Base-by-base conservation (phyloP, 2,329 filamentous ascomycete species). In the Pestalotiopsis sp. region DNA sequence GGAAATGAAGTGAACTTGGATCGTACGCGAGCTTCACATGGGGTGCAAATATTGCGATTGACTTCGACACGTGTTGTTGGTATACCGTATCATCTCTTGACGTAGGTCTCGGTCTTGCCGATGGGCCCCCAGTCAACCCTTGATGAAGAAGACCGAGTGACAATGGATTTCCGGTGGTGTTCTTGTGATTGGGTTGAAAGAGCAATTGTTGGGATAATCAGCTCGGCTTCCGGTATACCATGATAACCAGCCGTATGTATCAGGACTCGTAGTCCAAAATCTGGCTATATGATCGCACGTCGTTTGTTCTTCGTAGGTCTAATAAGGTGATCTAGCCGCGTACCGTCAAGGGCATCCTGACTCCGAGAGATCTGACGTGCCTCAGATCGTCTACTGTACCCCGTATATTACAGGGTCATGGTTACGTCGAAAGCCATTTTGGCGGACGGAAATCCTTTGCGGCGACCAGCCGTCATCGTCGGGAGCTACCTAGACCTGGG, bases 341-440 rank as follows among this genome's bases (percentile, higher is more conserved):
- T 12, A 59, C 36, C 57, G 23, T 52, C 45, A 20, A 62, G 59
- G 31, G 38, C n/a, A 62, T 62, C 59, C n/a, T 27, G 27, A 20
- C 59, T 11, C 36, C 31, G 25, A 39, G 59, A 62, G 57, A 59
- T 39, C 59, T 62, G 36, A 20, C 31, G 38, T 62, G 12, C 25
- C 31, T 23, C 25, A 57, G 23, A 23, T 23, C 39, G 14, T 66
- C 63, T 66, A 25, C 23, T 57, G 27, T 25, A 49, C 63, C 45
- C 63, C 63, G 36, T 49, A 31, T 39, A 12, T 36, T 66, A 56
- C 62, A 66, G 49, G 63, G 63, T 66, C 63, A 31, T 56, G 41
- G 63, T n/a, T 56, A 4, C 49, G n/a, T 66, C 23, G 57, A 38
- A 12, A 20, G n/a, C 59, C 59, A 31, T 45, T 66, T 57, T 45